These are phyloP conservation scores for Glaciozyma antarctica DNA, from an alignment of 768 basidiomycete genomes.

Conservation along the genomic window DNA sequence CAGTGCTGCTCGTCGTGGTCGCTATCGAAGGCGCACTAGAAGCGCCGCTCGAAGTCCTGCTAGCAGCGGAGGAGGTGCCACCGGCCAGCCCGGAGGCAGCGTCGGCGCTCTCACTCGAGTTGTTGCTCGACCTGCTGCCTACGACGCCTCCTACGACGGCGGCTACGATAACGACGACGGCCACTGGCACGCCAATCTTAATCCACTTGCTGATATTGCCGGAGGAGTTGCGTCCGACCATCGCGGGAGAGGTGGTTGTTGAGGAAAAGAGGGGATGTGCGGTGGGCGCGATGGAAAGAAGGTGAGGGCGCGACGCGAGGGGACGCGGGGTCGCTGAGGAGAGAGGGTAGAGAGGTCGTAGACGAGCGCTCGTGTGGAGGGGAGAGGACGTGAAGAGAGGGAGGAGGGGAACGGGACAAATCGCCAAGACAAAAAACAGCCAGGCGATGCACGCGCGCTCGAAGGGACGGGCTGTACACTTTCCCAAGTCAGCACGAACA, in stretches of 20 bases:
- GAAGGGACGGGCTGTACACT: too few relatives aligned
- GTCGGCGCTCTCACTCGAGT: conserved; percentile 1
- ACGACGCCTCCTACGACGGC: conserved; percentile 31
- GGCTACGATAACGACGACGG: conserved; percentile 14
- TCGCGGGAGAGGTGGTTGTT: not conserved
- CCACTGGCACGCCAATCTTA: not conserved
- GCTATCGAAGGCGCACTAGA: not conserved
- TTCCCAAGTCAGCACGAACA: too few relatives aligned
- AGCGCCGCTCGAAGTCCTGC: not conserved
- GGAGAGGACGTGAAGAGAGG: too few relatives aligned
- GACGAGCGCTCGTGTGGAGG: too few relatives aligned
- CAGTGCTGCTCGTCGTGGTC: not conserved
- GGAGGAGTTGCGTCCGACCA: not conserved
- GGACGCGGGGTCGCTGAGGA: too few relatives aligned
- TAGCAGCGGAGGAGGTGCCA: not conserved
- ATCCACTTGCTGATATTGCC: not conserved
- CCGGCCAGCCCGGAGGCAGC: not conserved
- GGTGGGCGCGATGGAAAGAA: not conserved
- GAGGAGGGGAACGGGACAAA: conserved; percentile 1
- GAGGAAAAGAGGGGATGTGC: not conserved
- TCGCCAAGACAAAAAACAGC: not conserved
- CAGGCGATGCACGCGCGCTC: too few relatives aligned
- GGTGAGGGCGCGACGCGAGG: too few relatives aligned
- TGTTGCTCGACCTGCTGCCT: conserved; percentile 17
- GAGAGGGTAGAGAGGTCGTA: too few relatives aligned